Percentiles rank a stretch among this genome's conserved stretches.
phyloP scores from a whole-genome alignment of 345 rosid genomes.

The Sisymbrium altissimum region DNA sequence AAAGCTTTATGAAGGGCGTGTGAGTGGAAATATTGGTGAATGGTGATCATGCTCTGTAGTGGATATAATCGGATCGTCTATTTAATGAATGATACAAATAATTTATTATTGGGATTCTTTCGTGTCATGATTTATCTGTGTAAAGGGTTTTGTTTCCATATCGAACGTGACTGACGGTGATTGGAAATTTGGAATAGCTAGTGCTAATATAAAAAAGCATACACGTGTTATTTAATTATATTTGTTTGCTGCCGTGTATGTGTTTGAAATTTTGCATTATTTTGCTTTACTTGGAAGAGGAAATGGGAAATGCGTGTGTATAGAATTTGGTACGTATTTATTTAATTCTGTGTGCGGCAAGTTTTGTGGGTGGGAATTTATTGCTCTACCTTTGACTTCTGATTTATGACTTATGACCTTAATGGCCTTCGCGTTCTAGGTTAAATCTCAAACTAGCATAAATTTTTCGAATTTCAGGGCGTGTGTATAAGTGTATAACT shows the following conservation, averaged over 20 bases:
- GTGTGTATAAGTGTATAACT: neutral
- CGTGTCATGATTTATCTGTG: neutral
- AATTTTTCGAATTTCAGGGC: neutral
- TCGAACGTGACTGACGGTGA: conserved; percentile 28
- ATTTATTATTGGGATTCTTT: neutral
- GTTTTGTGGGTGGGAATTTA: conserved; percentile 1
- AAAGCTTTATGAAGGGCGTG: neutral
- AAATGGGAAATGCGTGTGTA: conserved; percentile 20
- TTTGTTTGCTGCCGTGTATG: neutral
- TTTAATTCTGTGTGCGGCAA: neutral
- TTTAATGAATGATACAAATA: neutral
- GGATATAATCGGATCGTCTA: conserved; percentile 6
- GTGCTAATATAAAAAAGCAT: neutral
- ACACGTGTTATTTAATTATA: conserved; percentile 1
- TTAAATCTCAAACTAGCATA: neutral
- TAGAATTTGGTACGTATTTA: conserved; percentile 20
- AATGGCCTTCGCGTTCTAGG: neutral
- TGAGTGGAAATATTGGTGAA: neutral
- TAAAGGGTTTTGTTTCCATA: neutral
- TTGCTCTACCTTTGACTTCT: conserved; percentile 4
- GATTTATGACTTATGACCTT: neutral
- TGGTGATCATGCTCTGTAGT: conserved; percentile 24
- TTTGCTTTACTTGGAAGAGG: neutral
- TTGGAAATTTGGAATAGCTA: neutral
- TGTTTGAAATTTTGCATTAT: neutral